Evolutionary conservation across 2,329 filamentous ascomycete genomes (phyloP), one percentile per base, ranked within the genome.

Genomic region (Raffaelea arxii): DNA sequence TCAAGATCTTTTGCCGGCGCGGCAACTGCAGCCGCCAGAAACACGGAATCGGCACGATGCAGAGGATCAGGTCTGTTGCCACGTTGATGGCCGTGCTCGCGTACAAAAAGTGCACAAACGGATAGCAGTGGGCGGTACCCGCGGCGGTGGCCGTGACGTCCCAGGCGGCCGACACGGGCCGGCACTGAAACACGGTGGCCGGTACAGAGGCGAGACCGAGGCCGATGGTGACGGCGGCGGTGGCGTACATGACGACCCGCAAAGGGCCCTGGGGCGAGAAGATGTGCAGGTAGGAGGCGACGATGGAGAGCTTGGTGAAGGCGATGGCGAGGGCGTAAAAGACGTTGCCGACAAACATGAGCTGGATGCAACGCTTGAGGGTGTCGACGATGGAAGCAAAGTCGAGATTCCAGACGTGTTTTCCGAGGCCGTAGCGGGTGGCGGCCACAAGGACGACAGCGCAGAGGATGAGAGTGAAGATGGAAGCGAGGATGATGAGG

Each of bases 301-400:
- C 41, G 41, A 61, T 57, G n/a, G 56, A 59, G n/a, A 60, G 44
- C 39, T 61, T 60, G 38, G 57, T 58, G 6, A 58, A 53, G 30
- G 54, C 51, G 6, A 55, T 56, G 38, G 54, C 54, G 6, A 52
- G 51, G 6, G 55, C 52, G 40, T 58, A 57, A 23, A 58, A 58
- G 10, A 60, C 43, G 46, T 60, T 60, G 42, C 53, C 55, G 11
- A 58, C 51, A 21, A 55, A 55, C 24, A 54, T 55, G 25, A 56
- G 46, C 52, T 58, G 48, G 41, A 59, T 53, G 44, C 53, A 54
- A 2, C 30, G 30, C 22, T 49, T 52, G 40, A 56, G 19, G 4
- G 46, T 41, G 11, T 46, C 47, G 4, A 56, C 19, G 10, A 55
- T 50, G 43, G 41, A 51, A 16, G 27, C 27, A 1, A 51, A 2